phyloP scores from a whole-genome alignment of 352 stramenopile species.

The Phytopythium boreale region DNA sequence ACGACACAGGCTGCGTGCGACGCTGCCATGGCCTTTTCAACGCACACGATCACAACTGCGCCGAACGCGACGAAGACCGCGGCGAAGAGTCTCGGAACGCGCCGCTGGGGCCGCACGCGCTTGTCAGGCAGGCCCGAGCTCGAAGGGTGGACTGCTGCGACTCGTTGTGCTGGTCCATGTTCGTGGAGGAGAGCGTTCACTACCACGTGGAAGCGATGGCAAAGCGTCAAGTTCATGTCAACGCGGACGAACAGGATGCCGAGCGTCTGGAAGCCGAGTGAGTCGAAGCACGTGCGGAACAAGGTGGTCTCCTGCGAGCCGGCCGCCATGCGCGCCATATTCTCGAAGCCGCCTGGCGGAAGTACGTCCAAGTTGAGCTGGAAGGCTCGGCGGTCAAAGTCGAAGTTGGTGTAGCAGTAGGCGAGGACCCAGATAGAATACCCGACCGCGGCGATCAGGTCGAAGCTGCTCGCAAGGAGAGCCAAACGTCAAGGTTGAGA shows the following conservation, averaged over 20 bases:
- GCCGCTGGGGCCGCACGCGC: neutral
- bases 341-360: conserved; percentile 24
- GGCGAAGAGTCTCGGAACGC: conserved; percentile 12
- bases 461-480: conserved; percentile 15
- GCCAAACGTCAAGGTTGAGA: no score
- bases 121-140: neutral
- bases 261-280: conserved; percentile 20
- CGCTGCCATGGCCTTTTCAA: conserved; percentile 15
- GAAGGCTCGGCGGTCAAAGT: conserved; percentile 17
- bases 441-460: conserved; percentile 16
- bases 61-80: conserved; percentile 14
- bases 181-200: conserved; percentile 12
- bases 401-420: conserved; percentile 13
- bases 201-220: conserved; percentile 25
- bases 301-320: conserved; percentile 25
- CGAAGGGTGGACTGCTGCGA: neutral
- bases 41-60: conserved; percentile 10
- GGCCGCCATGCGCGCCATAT: conserved; percentile 20
- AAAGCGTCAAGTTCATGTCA: conserved; percentile 26
- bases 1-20: conserved; percentile 6
- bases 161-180: neutral
- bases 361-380: conserved; percentile 20
- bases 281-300: conserved; percentile 30
- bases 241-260: conserved; percentile 24
- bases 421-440: conserved; percentile 15